Percentiles rank a stretch among this genome's conserved stretches.
phyloP scores from a whole-genome alignment of 371 early-diverging fungal species.

The Mucor lusitanicus region DNA sequence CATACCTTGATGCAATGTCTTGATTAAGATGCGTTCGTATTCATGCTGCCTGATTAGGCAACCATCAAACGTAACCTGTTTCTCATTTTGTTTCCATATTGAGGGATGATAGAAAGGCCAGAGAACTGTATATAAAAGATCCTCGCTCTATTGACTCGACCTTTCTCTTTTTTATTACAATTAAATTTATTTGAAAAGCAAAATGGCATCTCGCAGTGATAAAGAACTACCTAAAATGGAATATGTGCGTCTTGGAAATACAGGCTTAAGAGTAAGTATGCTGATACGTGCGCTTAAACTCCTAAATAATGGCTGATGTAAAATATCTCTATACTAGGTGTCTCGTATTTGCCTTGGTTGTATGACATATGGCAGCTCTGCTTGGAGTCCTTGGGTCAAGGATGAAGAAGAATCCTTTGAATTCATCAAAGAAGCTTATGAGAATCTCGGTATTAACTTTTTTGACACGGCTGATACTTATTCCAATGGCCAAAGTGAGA shows the following conservation, averaged over 20 bases:
- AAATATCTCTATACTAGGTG: neutral
- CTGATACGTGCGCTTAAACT: neutral
- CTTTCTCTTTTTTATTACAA: neutral
- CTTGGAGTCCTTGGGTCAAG: conserved; percentile 25
- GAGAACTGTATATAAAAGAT: no score
- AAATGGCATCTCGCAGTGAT: neutral
- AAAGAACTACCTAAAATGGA: conserved; percentile 8
- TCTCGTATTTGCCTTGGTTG: conserved; percentile 17
- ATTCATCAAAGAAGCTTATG: conserved; percentile 43
- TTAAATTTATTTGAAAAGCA: neutral
- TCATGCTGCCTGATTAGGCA: no score
- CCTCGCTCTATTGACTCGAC: no score
- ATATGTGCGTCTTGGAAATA: conserved; percentile 18
- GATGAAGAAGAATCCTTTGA: conserved; percentile 39
- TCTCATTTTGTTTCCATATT: no score
- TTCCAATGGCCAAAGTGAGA: conserved; percentile 40
- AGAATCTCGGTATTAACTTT: conserved; percentile 48
- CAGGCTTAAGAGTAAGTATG: conserved; percentile 14
- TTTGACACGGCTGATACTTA: conserved; percentile 41
- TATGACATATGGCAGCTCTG: conserved; percentile 17
- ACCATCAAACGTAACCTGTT: no score
- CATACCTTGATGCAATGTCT: no score
- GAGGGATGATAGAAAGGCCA: no score
- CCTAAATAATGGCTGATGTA: neutral
- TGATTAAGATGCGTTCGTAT: no score